Evolutionary conservation across 2,329 filamentous ascomycete genomes (phyloP).

Genomic region (Blastomyces parvus): DNA sequence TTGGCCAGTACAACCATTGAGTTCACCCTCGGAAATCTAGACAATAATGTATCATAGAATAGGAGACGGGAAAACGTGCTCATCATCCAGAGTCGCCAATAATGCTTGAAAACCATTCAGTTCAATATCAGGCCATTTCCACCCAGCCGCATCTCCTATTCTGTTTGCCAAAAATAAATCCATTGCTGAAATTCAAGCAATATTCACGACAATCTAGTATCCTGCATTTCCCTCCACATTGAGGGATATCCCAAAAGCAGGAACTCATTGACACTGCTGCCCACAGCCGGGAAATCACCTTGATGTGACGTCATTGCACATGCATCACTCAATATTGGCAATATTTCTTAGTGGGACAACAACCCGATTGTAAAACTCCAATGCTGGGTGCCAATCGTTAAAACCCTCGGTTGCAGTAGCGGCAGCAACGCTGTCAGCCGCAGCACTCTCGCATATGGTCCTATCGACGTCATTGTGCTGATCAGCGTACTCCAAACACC

Average conservation of each 20-base stretch:
- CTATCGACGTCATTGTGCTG: background rate
- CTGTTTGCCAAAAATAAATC: background rate
- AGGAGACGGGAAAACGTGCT: background rate
- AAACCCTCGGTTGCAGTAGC: background rate
- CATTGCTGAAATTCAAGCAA: background rate
- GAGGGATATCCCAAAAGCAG: background rate
- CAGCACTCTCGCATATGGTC: background rate
- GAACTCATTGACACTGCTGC: background rate
- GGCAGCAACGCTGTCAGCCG: background rate
- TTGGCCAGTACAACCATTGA: background rate
- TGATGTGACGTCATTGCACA: background rate
- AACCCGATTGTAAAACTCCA: slow-evolving; percentile 4
- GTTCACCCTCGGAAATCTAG: background rate
- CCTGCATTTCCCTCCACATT: background rate
- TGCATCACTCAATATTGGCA: background rate
- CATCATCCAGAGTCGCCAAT: background rate
- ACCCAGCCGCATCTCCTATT: background rate
- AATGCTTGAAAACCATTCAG: background rate
- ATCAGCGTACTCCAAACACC: slow-evolving; percentile 4
- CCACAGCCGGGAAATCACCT: background rate
- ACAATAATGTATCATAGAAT: background rate
- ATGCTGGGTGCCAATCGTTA: slow-evolving; percentile 5
- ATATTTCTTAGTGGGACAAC: background rate
- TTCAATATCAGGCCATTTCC: background rate
- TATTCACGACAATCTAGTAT: background rate